Conservation (phyloP, 1,139 yeast genomes). For the Geotrichum klebahnii region DNA sequence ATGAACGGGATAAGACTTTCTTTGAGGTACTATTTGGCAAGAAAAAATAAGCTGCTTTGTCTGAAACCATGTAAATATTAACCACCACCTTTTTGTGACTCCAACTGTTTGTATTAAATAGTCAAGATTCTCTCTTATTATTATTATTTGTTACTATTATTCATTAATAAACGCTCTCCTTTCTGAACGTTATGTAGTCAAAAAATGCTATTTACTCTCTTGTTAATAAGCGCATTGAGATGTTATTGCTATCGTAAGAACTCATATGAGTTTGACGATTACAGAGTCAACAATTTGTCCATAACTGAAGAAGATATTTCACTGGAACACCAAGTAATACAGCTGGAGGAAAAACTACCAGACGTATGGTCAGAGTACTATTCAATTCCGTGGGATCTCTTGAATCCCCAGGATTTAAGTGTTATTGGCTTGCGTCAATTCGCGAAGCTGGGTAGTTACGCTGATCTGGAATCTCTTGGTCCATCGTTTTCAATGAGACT, state of each 20-base stretch:
- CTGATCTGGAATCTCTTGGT: slow-evolving; percentile 24
- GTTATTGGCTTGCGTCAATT: slow-evolving; percentile 23
- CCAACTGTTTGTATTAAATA: no score
- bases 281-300: no score
- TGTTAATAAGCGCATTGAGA: neutral
- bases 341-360: slow-evolving; percentile 14
- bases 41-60: slow-evolving; percentile 5
- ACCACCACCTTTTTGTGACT: slow-evolving; percentile 5
- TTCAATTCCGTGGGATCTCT: slow-evolving; percentile 27
- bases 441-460: slow-evolving; percentile 16
- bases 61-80: no score
- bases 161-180: neutral
- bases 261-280: no score
- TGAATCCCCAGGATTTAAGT: slow-evolving; percentile 25
- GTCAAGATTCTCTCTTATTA: slow-evolving; percentile 6
- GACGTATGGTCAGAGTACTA: slow-evolving; percentile 27
- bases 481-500: slow-evolving; percentile 23
- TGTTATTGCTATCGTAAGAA: neutral
- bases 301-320: slow-evolving; percentile 18
- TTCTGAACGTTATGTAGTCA: neutral
- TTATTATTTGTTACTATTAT: neutral
- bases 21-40: slow-evolving; percentile 6
- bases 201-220: neutral
- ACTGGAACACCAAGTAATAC: slow-evolving; percentile 12
- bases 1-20: slow-evolving; percentile 38